Base-by-base conservation (phyloP, 352 stramenopile genomes). In the Phytophthora europaea region DNA sequence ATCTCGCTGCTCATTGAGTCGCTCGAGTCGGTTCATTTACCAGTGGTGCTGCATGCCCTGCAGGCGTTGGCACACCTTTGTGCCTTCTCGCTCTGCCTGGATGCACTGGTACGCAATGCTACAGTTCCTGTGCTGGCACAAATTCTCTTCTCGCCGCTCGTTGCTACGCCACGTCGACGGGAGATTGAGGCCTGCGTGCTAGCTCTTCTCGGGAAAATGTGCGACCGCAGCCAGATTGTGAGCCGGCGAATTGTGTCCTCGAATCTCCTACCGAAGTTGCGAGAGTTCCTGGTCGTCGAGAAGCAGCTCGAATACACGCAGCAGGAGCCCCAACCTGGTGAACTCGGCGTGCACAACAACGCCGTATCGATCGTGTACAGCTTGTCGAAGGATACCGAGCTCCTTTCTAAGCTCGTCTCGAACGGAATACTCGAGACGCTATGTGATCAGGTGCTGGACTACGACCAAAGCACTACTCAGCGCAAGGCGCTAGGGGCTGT, bases 41-140 rank as follows among this genome's bases (percentile, higher is more conserved):
- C 73, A 4, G 88, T 95, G n/a, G 86, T 92, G 20, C 72, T 91
- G 47, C 71, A 85, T 38, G 79, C 86, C 2, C 67, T 94, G 6
- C 84, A 92, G n/a, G 70, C 81, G 8, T 67, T 95, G 18, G 80
- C 79, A 13, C 71, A 90, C 18, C 60, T 95, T 22, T 88, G 85
- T 43, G 84, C 88, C 8, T 85, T 91, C 38, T 69, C 86, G 1
- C 72, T 91, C 26, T 92, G 85, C 43, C 65, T 93, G 1, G 88
- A 95, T 61, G 83, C 86, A 9, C 67, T 95, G 1, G 81, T 95
- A 3, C 80, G 78, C n/a, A 81, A 95, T 50, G 86, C 88, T 2
- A 95, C 88, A 0, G 88, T 95, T 6, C 86, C 88, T 1, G 88
- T 95, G 3, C 56, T 95, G 22, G 85, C 72, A 0, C 88, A 95